These are phyloP conservation scores for Trebouxia gelatinosa DNA, from an alignment of 163 green algal genomes.

Conservation along the genomic window DNA sequence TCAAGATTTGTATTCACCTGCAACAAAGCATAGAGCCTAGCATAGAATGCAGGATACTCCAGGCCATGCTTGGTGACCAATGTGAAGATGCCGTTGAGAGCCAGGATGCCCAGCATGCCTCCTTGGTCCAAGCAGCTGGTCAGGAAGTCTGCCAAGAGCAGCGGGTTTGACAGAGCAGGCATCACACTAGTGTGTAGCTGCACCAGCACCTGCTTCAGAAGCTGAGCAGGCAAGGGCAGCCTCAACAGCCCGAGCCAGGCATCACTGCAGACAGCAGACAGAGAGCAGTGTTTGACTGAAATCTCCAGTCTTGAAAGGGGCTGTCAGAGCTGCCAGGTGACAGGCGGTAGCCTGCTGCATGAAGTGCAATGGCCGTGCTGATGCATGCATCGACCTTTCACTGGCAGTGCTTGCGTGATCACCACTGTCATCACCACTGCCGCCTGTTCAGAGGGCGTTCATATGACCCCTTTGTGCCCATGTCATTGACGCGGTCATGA, in stretches of 20 bases:
- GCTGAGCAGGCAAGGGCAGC: slow-evolving; percentile 66
- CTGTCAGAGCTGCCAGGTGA: not conserved
- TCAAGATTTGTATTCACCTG: no score
- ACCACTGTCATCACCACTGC: no score
- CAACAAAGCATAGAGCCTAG: slow-evolving; percentile 85
- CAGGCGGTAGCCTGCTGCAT: not conserved
- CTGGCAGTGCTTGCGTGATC: not conserved
- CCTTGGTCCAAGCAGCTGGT: slow-evolving; percentile 55
- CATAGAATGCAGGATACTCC: slow-evolving; percentile 94
- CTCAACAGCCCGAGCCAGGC: slow-evolving; percentile 84
- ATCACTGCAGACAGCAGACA: slow-evolving; percentile 44
- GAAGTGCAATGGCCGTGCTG: not conserved
- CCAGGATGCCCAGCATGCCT: slow-evolving; percentile 86
- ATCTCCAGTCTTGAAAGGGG: not conserved
- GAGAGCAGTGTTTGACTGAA: not conserved
- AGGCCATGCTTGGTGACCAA: slow-evolving; percentile 89
- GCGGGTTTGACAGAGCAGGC: slow-evolving; percentile 72
- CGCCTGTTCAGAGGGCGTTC: no score
- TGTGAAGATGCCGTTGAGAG: slow-evolving; percentile 90
- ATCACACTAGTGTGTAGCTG: slow-evolving; percentile 74
- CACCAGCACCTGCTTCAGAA: slow-evolving; percentile 65
- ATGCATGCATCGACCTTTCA: not conserved
- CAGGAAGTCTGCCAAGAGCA: slow-evolving; percentile 87
- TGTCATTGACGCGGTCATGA: no score
- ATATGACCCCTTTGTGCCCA: no score